Evolutionary conservation across 257 asterid species (phyloP), one percentile per base, ranked within the genome.

Genomic region (Thymus mandschuricus): DNA sequence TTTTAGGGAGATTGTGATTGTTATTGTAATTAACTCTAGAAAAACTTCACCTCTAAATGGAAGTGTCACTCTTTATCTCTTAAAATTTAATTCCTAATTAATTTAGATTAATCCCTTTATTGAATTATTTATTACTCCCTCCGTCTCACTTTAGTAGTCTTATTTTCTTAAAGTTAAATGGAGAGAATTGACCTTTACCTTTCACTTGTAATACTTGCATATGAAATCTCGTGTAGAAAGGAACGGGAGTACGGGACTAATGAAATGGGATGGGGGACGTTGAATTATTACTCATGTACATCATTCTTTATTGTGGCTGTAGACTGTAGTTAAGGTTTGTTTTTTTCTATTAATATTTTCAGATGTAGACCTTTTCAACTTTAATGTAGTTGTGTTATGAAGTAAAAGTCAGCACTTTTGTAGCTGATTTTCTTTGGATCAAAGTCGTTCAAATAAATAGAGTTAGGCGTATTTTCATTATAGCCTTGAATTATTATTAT

Each of bases 391-490:
- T 29, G 11, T 30, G 15, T 10, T 29, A 4, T 21, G 3, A 27
- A 55, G 34, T 33, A 69, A 29, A 57, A 30, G 75, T 70, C 75
- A 59, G 21, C 75, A n/a, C 49, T 44, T 66, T 46, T 46, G 58
- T 46, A 44, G 55, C 4, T 11, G 40, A 4, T 31, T 4, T 30
- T 57, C n/a, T 11, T 0, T 27, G 65, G 40, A 28, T n/a, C n/a
- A 31, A 70, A 70, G 60, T 70, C 75, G 10, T 27, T 38, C 27
- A 12, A 71, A 60, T 28, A 50, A 45, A 72, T 62, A 1, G 2
- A 72, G 76, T 62, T 62, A 40, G 76, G 76, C 70, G 41, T 56
- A 38, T 13, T 49, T 21, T 70, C 15, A 15, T 66, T 50, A 45
- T 45, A 6, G 13, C 6, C 28, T 48, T 64, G 49, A 28, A 45